Base-by-base conservation (phyloP, 257 asterid genomes). In the Nyctanthes arbortristis region DNA sequence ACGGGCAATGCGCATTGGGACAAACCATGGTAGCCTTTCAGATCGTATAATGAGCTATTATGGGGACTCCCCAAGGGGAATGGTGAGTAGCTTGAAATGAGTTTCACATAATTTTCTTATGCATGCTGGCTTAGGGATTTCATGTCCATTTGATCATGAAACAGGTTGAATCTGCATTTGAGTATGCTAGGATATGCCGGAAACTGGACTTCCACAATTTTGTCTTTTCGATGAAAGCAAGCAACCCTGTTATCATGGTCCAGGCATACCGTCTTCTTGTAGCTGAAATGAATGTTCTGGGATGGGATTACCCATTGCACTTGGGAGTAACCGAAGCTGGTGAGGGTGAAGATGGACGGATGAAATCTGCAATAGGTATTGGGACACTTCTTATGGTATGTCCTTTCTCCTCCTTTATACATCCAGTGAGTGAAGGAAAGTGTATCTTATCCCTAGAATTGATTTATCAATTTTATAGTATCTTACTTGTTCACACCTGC, bases 321-420 rank as follows among this genome's bases (percentile, higher is more conserved):
- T 77, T 94, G 76, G 99, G 99, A 71, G 99, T 94, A 33, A 94
- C 99, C 49, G 97, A 94, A 86, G 99, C 99, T 66, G 97, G 99
- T 75, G 99, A 91, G 80, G 97, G 99, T 69, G 99, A 94, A 81
- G 99, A 94, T 80, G 99, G 99, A 61, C 84, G 97, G 68, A 94
- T 94, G 99, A 94, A 94, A 87, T 91, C 97, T 72, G 99, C 99
- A 7, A 94, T 91, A 49, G 98, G 99, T 47, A 94, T 94, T 25
- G 99, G 99, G 69, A 94, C 99, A 66, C 97, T 94, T 77, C 97
- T 94, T 57, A 93, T 79, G 93, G 99, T 91, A 86, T 61, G 69
- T 59, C 66, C 67, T 66, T 54, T 25, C 31, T 27, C 57, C 73
- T 24, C 73, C 4, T 58, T 60, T 52, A 47, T 35, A 32, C 25